A percentile compares a stretch with the other conserved stretches of the same genome.
Conservation (phyloP, 2,329 filamentous ascomycete genomes). For the Diaporthe aspalathi region DNA sequence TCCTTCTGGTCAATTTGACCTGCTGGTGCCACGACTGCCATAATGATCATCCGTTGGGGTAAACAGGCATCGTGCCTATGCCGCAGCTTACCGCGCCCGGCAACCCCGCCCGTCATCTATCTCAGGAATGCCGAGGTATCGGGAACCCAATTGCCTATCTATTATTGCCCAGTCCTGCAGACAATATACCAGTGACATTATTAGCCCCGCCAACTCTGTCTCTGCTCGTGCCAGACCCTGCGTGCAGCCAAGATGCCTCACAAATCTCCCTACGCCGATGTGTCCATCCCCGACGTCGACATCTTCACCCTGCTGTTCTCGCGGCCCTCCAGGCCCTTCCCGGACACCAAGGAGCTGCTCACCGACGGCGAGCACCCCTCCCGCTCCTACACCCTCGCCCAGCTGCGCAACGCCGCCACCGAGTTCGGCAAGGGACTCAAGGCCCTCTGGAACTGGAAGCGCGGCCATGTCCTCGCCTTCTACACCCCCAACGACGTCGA, state of each 20-base stretch:
- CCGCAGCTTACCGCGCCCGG: constrained; percentile 20
- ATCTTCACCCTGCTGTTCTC: constrained; percentile 85
- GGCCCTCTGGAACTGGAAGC: constrained; percentile 80
- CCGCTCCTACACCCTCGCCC: constrained; percentile 75
- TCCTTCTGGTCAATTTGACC: background rate
- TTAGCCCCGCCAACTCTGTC: background rate
- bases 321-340: constrained; percentile 70
- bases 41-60: constrained; percentile 5
- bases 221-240: background rate
- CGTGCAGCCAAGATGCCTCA: constrained; percentile 71
- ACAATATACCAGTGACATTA: background rate
- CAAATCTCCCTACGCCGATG: constrained; percentile 70
- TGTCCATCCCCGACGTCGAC: constrained; percentile 80
- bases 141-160: background rate
- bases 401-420: constrained; percentile 73
- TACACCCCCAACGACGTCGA: constrained; percentile 91
- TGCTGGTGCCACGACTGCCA: background rate
- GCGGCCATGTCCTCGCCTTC: constrained; percentile 83
- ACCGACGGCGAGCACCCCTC: constrained; percentile 76
- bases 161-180: constrained; percentile 1
- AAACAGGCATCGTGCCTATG: constrained; percentile 1
- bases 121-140: constrained; percentile 5
- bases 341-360: constrained; percentile 84
- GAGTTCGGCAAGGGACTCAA: constrained; percentile 86
- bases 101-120: constrained; percentile 2